phyloP scores from a whole-genome alignment of 768 basidiomycete genomes.

The Megacollybia marginata region DNA sequence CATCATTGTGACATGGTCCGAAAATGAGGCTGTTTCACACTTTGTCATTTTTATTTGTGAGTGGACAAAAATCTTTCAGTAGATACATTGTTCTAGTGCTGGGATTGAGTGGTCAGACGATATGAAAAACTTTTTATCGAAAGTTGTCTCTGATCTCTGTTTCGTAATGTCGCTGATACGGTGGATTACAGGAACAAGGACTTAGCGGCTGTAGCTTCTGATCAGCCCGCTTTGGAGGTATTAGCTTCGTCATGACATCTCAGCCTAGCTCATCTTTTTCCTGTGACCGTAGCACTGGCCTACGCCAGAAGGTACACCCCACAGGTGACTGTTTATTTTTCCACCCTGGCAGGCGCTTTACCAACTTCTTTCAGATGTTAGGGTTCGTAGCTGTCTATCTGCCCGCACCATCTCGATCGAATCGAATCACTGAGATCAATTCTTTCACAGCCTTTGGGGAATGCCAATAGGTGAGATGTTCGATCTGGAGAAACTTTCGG shows the following conservation, averaged over 20 bases:
- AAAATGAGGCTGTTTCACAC: no score
- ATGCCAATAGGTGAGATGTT: slow-evolving; percentile 76
- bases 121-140: slow-evolving; percentile 73
- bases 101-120: slow-evolving; percentile 63
- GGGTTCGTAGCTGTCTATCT: slow-evolving; percentile 32
- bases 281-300: slow-evolving; percentile 45
- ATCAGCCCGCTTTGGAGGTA: slow-evolving; percentile 62
- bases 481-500: slow-evolving; percentile 57
- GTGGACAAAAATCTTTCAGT: no score
- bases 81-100: slow-evolving; percentile 44
- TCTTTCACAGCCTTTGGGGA: slow-evolving; percentile 47
- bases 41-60: no score
- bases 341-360: no score
- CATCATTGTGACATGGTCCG: no score
- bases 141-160: slow-evolving; percentile 8
- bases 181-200: no score
- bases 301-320: slow-evolving; percentile 28
- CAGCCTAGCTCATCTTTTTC: not conserved
- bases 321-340: no score
- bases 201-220: slow-evolving; percentile 62
- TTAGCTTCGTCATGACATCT: slow-evolving; percentile 1
- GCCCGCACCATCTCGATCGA: no score
- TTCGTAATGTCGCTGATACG: slow-evolving; percentile 30
- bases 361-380: slow-evolving; percentile 35
- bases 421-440: not conserved